Evolutionary conservation across 2,329 filamentous ascomycete genomes (phyloP).

Genomic region (Pezicula radicicola): DNA sequence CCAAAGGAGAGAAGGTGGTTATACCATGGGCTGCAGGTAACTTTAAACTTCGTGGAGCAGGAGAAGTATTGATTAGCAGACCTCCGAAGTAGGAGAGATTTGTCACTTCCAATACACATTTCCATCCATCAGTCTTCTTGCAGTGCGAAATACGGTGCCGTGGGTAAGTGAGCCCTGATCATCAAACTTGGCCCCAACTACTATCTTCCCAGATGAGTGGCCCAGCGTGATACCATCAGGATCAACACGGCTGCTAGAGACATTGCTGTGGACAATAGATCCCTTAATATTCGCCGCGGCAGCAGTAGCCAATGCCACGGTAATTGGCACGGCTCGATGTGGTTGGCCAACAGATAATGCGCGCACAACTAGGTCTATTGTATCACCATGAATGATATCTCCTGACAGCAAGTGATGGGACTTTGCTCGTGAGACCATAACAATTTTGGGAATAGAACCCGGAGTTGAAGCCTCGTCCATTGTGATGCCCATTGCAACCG

Average conservation of each 20-base stretch:
- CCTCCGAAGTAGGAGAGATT: not conserved
- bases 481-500: conserved; percentile 59
- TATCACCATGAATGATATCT: conserved; percentile 26
- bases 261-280: conserved; percentile 32
- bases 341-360: conserved; percentile 53
- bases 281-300: conserved; percentile 43
- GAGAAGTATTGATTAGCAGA: not conserved
- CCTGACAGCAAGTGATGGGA: conserved; percentile 35
- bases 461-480: conserved; percentile 37
- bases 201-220: conserved; percentile 43
- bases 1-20: not conserved
- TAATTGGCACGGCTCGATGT: conserved; percentile 54
- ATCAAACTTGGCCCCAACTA: conserved; percentile 38
- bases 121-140: conserved; percentile 44
- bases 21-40: not conserved
- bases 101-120: conserved; percentile 36
- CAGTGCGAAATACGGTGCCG: conserved; percentile 44
- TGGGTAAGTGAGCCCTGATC: conserved; percentile 29
- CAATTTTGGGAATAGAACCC: conserved; percentile 62
- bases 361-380: conserved; percentile 38
- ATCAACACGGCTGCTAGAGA: conserved; percentile 21
- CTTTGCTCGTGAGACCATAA: conserved; percentile 44
- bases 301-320: conserved; percentile 46
- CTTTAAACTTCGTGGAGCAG: not conserved
- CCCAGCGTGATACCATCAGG: conserved; percentile 35